These are phyloP conservation scores for Umbelopsis sp. DNA, from an alignment of 371 early-diverging fungal species.

Conservation along the genomic window DNA sequence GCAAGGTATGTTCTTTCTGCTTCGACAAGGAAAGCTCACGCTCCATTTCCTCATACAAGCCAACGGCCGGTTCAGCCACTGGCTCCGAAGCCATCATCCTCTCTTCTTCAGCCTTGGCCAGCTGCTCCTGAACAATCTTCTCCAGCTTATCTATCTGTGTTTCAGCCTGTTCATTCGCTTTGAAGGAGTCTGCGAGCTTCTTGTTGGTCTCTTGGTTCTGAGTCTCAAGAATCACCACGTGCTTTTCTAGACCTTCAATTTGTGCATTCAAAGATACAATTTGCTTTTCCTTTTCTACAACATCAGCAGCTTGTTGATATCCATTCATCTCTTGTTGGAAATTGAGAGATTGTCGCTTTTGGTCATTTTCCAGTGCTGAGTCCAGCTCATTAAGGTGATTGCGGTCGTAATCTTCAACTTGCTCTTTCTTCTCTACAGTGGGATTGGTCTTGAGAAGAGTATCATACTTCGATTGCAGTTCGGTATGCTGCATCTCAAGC, in stretches of 20 bases:
- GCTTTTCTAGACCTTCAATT: background rate
- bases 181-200: background rate
- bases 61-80: background rate
- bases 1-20: background rate
- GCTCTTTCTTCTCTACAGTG: background rate
- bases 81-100: background rate
- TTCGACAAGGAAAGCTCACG: background rate
- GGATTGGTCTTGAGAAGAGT: conserved; percentile 2
- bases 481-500: background rate
- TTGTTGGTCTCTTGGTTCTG: background rate
- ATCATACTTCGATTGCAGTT: conserved; percentile 12
- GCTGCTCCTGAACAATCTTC: conserved; percentile 5
- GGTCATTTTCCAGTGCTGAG: conserved; percentile 4
- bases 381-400: background rate
- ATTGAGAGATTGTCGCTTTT: conserved; percentile 4
- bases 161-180: background rate
- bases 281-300: background rate
- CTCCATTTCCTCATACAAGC: conserved; percentile 10
- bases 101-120: background rate
- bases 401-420: background rate
- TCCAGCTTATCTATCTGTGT: conserved; percentile 1
- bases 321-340: conserved; percentile 3
- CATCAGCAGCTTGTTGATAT: conserved; percentile 6
- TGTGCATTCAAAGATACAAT: background rate
- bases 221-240: background rate